phyloP scores from a whole-genome alignment of 257 asterid species.

The Solanum stenotomum region DNA sequence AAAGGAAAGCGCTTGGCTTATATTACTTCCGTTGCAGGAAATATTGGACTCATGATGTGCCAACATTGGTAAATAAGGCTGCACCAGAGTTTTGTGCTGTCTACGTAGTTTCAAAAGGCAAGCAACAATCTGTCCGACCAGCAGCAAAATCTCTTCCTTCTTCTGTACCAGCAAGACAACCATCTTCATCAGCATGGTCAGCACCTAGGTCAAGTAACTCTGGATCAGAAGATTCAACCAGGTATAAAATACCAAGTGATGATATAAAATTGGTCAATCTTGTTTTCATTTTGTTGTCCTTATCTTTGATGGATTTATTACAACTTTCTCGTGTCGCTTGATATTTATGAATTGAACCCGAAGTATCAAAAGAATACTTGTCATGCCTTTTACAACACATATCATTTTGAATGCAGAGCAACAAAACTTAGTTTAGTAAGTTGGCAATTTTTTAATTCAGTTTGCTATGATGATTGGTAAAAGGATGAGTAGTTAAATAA shows the following conservation, averaged over 20 bases:
- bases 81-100: constrained; percentile 76
- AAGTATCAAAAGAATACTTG: not conserved
- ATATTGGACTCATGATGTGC: constrained; percentile 49
- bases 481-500: not conserved
- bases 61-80: constrained; percentile 53
- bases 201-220: constrained; percentile 3
- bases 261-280: not conserved
- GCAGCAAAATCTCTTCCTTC: constrained; percentile 24
- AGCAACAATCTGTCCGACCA: constrained; percentile 47
- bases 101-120: constrained; percentile 54
- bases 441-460: not conserved
- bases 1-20: not conserved
- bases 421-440: not conserved
- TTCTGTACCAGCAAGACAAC: constrained; percentile 9
- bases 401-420: not conserved
- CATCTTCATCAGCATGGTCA: not conserved
- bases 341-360: not conserved
- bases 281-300: not conserved
- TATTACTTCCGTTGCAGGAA: constrained; percentile 26
- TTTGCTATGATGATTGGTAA: not conserved
- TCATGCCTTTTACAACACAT: not conserved
- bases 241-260: constrained; percentile 15
- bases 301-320: not conserved
- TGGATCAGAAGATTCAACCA: constrained; percentile 22
- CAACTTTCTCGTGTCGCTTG: not conserved